Percentiles rank a stretch among this genome's conserved stretches.
phyloP scores from a whole-genome alignment of 1,139 yeast species.

The Pichia sp. region DNA sequence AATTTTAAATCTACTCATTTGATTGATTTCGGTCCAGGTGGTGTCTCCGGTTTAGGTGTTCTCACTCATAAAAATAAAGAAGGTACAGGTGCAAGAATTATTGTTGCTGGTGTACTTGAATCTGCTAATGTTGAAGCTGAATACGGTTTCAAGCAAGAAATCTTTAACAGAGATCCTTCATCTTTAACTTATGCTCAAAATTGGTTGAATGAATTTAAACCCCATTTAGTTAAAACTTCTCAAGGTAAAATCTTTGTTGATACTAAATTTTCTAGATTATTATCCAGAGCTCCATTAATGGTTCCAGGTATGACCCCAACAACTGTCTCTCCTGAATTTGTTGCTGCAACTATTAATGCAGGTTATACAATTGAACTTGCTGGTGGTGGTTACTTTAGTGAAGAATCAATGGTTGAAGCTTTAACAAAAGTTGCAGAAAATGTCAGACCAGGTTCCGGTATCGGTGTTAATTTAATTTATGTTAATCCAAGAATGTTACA shows the following conservation, averaged over 20 bases:
- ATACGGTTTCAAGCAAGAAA: conserved; percentile 91
- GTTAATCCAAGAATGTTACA: conserved; percentile 97
- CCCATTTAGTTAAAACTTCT: conserved; percentile 68
- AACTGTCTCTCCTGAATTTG: conserved; percentile 89
- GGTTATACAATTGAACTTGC: conserved; percentile 97
- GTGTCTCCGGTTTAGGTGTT: conserved; percentile 92
- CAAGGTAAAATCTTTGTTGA: conserved; percentile 76
- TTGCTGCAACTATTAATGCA: conserved; percentile 86
- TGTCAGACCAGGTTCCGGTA: conserved; percentile 78
- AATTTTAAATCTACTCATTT: conserved; percentile 76
- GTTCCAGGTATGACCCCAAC: conserved; percentile 99
- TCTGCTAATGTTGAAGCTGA: conserved; percentile 61
- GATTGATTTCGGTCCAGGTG: conserved; percentile 98
- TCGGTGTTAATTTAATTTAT: conserved; percentile 85
- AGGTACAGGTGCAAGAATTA: conserved; percentile 94
- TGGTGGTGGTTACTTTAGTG: conserved; percentile 94
- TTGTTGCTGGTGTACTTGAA: conserved; percentile 88
- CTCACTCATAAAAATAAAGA: conserved; percentile 96
- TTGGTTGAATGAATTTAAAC: conserved; percentile 87
- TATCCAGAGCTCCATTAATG: conserved; percentile 94
- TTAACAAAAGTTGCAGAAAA: conserved; percentile 60
- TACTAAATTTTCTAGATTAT: conserved; percentile 85
- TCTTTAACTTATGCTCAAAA: conserved; percentile 77
- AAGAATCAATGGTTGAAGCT: conserved; percentile 65
- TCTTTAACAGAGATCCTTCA: conserved; percentile 62